Base-by-base conservation (phyloP, 2,329 filamentous ascomycete species). In the Xylariales sp. region DNA sequence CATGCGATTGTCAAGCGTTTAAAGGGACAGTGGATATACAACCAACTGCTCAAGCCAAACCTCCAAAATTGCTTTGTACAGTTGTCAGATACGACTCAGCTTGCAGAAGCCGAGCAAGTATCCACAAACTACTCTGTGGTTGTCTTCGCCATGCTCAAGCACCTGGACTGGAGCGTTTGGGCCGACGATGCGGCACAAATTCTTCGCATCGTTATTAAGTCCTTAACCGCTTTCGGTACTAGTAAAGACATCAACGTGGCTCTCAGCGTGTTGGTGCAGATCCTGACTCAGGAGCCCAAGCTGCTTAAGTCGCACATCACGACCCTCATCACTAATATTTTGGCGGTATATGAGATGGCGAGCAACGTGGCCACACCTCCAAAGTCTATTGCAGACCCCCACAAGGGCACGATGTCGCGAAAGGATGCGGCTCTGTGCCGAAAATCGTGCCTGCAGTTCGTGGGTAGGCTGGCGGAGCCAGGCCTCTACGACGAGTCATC, bases 111-210 rank as follows among this genome's bases (percentile, higher is more conserved):
- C 17, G 38, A 52, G 32, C 43, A 49, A 14, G 47, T 61, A n/a
- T 46, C 59, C 7, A 45, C 53, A 2, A 70, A 69, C 42, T 68
- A 67, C 36, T 64, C 70, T 20, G 61, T 76, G 19, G 67, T 65
- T 3, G 62, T 70, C 5, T 60, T 81, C 5, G 58, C 69, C 0
- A 61, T 74, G 32, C 57, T 76, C 6, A 68, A 64, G 42, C 66
- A 76, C 49, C 65, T 78, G 40, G 57, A 56, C 14, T 75, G 70
- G 37, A 52, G 62, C 2, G 65, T 76, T 14, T 80, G 76, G 51
- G 65, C 75, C 29, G 65, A 69, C 13, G 74, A 80, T 33, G 56
- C 66, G 1, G 61, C 61, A 4, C 53, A 57, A 21, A 60, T 79
- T 5, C 56, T 76, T 4, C 66, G 70, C 7, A 59, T 78, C 13